These are phyloP conservation scores for Meredithiella fracta DNA, from an alignment of 2,329 filamentous ascomycete genomes.

Conservation along the genomic window DNA sequence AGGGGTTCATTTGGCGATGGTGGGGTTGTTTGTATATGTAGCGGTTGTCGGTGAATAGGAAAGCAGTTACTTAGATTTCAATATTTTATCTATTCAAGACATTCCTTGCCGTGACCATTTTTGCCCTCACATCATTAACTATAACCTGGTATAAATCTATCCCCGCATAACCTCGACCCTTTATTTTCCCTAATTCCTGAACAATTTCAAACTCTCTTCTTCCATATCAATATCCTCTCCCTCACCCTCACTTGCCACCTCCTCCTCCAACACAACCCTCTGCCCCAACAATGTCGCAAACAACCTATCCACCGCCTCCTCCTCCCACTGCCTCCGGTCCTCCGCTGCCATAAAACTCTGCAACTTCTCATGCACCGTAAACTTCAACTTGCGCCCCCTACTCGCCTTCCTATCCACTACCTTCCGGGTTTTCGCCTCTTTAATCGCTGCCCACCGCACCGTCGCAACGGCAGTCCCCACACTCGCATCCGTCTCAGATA, in stretches of 20 bases:
- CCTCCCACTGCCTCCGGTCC: constrained; percentile 64
- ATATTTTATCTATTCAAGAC: not conserved
- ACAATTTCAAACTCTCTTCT: constrained; percentile 37
- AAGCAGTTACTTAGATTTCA: not conserved
- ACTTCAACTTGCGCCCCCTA: constrained; percentile 86
- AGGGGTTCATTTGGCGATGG: constrained; percentile 24
- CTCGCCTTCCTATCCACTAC: constrained; percentile 85
- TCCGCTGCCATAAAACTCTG: constrained; percentile 97
- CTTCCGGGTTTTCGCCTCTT: constrained; percentile 62
- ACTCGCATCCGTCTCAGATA: constrained; percentile 44
- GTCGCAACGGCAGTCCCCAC: constrained; percentile 41
- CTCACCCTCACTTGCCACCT: constrained; percentile 33
- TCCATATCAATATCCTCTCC: constrained; percentile 35
- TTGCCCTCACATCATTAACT: not conserved
- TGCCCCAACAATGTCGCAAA: constrained; percentile 59
- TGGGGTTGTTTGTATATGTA: constrained; percentile 22
- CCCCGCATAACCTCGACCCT: constrained; percentile 4
- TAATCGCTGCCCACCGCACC: constrained; percentile 48
- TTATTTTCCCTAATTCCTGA: constrained; percentile 24
- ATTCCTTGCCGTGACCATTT: not conserved
- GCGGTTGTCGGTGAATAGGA: not conserved
- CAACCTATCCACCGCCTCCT: constrained; percentile 59
- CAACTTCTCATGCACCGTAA: constrained; percentile 89
- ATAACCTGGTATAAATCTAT: constrained; percentile 9
- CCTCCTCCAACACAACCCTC: constrained; percentile 48